These are phyloP conservation scores for Alternaria sp. DNA, from an alignment of 2,329 filamentous ascomycete species.

Conservation along the genomic window DNA sequence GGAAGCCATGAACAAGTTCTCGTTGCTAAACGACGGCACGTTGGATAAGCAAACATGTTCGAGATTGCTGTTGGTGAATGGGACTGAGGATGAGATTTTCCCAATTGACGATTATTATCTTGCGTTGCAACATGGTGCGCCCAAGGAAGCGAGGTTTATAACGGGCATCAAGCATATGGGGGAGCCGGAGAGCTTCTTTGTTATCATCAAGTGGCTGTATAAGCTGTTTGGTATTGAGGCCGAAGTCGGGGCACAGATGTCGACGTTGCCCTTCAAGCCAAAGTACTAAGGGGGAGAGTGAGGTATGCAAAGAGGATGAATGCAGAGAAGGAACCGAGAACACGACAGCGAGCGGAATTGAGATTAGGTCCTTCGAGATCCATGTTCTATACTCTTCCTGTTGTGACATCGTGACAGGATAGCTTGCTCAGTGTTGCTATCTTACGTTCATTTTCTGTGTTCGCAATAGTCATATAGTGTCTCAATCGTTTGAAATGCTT, in stretches of 20 bases:
- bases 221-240: conserved; percentile 56
- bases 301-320: background rate
- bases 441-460: background rate
- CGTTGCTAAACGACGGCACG: conserved; percentile 63
- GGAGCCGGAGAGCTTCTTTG: conserved; percentile 58
- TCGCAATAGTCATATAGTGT: no score
- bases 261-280: conserved; percentile 57
- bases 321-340: background rate
- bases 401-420: background rate
- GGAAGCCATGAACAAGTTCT: conserved; percentile 60
- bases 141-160: conserved; percentile 62
- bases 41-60: conserved; percentile 60
- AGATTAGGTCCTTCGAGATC: background rate
- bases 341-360: background rate
- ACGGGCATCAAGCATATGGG: conserved; percentile 59
- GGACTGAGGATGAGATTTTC: conserved; percentile 68
- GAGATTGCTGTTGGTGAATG: conserved; percentile 64
- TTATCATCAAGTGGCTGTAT: conserved; percentile 61
- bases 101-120: conserved; percentile 68
- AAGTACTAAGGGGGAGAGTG: conserved; percentile 47
- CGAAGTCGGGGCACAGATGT: conserved; percentile 55
- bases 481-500: background rate
- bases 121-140: conserved; percentile 60
- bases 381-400: background rate
- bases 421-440: background rate